Conservation (phyloP, 176 grass and related monocot genomes). For the Phragmites australis region DNA sequence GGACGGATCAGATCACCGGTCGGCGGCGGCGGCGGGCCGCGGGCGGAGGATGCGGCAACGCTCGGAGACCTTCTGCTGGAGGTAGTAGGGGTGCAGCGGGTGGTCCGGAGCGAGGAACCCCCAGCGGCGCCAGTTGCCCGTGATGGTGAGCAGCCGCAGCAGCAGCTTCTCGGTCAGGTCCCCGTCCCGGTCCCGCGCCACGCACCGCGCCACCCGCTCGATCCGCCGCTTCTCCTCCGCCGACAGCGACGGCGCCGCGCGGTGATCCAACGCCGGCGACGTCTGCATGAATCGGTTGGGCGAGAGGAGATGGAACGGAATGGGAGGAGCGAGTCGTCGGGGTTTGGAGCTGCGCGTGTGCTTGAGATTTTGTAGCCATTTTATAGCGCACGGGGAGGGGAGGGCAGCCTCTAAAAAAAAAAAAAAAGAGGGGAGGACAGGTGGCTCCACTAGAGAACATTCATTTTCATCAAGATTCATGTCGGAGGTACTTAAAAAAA, state of each 20-base stretch:
- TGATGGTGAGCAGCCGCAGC: constrained; percentile 56
- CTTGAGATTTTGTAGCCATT: neutral
- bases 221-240: constrained; percentile 67
- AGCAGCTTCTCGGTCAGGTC: constrained; percentile 62
- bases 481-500: no score
- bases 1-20: constrained; percentile 17
- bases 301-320: neutral
- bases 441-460: no score
- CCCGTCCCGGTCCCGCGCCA: constrained; percentile 63
- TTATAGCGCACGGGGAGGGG: constrained; percentile 7
- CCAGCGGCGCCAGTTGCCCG: constrained; percentile 69
- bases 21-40: neutral
- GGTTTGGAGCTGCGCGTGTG: neutral
- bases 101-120: constrained; percentile 68
- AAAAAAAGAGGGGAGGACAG: no score
- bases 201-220: constrained; percentile 64
- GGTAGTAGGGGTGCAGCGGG: constrained; percentile 71
- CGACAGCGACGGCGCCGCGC: constrained; percentile 36
- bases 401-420: no score
- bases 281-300: constrained; percentile 16
- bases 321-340: constrained; percentile 3
- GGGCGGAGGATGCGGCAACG: constrained; percentile 69
- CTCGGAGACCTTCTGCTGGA: constrained; percentile 79
- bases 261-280: constrained; percentile 30
- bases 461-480: no score